phyloP scores from a whole-genome alignment of 140 eudicot genomes.

The Erigeron philadelphicus region DNA sequence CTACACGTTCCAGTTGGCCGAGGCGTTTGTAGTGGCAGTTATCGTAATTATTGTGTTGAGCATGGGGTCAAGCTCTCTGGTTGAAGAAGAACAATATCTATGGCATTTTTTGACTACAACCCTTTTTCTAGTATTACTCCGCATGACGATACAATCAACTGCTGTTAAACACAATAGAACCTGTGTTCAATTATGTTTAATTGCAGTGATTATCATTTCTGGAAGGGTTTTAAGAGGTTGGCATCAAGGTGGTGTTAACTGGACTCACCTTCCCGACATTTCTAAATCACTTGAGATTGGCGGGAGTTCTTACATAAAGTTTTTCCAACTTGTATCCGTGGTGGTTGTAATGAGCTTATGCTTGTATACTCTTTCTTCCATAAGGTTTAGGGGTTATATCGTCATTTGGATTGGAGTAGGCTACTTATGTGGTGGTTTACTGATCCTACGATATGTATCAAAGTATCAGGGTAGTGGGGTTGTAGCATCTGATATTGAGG shows the following conservation, averaged over 20 bases:
- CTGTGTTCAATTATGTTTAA: conserved; percentile 26
- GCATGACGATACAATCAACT: conserved; percentile 40
- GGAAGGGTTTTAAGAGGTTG: conserved; percentile 81
- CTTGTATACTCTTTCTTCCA: conserved; percentile 36
- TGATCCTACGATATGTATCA: conserved; percentile 44
- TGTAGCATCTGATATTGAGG: conserved; percentile 35
- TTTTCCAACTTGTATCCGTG: conserved; percentile 49
- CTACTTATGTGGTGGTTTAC: conserved; percentile 41
- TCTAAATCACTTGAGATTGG: conserved; percentile 63
- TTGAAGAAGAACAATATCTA: conserved; percentile 91
- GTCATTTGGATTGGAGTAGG: conserved; percentile 31
- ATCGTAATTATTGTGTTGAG: conserved; percentile 49
- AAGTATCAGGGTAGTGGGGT: conserved; percentile 41
- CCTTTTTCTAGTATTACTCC: conserved; percentile 50
- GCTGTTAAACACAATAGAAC: conserved; percentile 19
- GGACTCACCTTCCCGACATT: conserved; percentile 84
- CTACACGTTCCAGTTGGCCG: conserved; percentile 49
- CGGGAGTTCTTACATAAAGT: conserved; percentile 39
- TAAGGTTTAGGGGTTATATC: conserved; percentile 31
- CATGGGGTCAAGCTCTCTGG: conserved; percentile 94
- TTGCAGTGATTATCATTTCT: conserved; percentile 38
- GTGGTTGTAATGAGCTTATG: conserved; percentile 41
- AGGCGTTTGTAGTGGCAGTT: conserved; percentile 32
- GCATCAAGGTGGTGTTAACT: conserved; percentile 99
- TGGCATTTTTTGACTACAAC: conserved; percentile 86